These are phyloP conservation scores for Trichoderma semiorbis DNA, from an alignment of 2,329 filamentous ascomycete genomes.

Conservation along the genomic window DNA sequence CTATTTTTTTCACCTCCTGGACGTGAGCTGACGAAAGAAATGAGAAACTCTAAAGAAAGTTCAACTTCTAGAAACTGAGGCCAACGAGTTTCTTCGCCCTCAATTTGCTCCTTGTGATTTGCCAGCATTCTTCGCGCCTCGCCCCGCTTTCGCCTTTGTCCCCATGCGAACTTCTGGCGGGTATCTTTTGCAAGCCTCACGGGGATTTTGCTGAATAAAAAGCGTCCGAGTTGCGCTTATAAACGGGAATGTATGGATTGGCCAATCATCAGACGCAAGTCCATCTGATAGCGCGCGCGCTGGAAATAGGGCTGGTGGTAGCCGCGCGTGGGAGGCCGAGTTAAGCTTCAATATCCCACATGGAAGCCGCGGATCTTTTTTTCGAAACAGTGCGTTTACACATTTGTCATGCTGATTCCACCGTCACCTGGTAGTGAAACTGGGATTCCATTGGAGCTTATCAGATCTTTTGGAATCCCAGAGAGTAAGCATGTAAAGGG, in stretches of 20 bases:
- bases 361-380: background rate
- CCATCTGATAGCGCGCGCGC: background rate
- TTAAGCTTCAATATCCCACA: constrained; percentile 3
- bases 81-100: background rate
- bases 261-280: background rate
- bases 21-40: background rate
- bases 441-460: background rate
- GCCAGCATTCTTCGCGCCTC: background rate
- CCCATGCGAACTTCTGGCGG: background rate
- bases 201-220: background rate
- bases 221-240: background rate
- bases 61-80: background rate
- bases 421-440: background rate
- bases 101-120: background rate
- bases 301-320: constrained; percentile 25
- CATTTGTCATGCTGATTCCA: background rate
- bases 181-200: background rate
- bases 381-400: background rate
- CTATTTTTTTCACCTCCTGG: background rate
- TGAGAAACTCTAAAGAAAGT: background rate
- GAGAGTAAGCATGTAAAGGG: background rate
- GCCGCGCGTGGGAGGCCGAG: constrained; percentile 26
- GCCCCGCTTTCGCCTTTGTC: background rate
- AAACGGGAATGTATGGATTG: background rate
- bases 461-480: background rate